These are phyloP conservation scores for Dioszegia hungarica DNA, from an alignment of 768 basidiomycete genomes.

Conservation along the genomic window DNA sequence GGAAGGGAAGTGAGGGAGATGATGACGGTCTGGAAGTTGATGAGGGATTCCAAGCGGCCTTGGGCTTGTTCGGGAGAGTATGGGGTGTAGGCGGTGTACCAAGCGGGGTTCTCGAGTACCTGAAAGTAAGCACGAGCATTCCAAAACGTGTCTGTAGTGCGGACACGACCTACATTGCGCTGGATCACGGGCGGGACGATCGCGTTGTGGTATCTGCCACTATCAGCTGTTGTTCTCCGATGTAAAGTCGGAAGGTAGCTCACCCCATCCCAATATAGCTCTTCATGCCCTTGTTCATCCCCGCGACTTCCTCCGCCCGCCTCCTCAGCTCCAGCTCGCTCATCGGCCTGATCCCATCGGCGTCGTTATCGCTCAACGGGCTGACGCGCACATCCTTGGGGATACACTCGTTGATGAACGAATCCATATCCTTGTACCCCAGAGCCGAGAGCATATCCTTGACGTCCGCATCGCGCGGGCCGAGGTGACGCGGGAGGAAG, in stretches of 20 bases:
- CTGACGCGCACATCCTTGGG: slow-evolving; percentile 74
- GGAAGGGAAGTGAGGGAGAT: slow-evolving; percentile 90
- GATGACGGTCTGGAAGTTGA: slow-evolving; percentile 96
- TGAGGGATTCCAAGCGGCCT: slow-evolving; percentile 91
- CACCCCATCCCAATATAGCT: slow-evolving; percentile 95
- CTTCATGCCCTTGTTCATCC: slow-evolving; percentile 72
- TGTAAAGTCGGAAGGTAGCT: background rate
- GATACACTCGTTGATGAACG: slow-evolving; percentile 76
- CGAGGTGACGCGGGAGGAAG: slow-evolving; percentile 85
- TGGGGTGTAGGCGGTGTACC: slow-evolving; percentile 96
- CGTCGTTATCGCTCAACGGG: slow-evolving; percentile 54
- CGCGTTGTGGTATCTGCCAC: slow-evolving; percentile 68
- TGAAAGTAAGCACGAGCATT: slow-evolving; percentile 10
- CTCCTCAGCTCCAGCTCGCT: slow-evolving; percentile 80
- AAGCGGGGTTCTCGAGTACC: slow-evolving; percentile 79
- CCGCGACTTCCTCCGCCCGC: slow-evolving; percentile 71
- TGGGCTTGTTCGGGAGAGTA: slow-evolving; percentile 99
- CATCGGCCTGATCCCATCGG: slow-evolving; percentile 65
- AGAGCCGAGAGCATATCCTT: slow-evolving; percentile 73
- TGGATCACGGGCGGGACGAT: slow-evolving; percentile 93
- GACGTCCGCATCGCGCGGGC: slow-evolving; percentile 78
- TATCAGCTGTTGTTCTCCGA: background rate
- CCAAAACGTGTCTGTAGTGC: too few species aligned
- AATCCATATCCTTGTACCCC: slow-evolving; percentile 82
- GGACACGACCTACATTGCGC: slow-evolving; percentile 57